Conservation (phyloP, 257 asterid species). For the Leptodermis oblonga region DNA sequence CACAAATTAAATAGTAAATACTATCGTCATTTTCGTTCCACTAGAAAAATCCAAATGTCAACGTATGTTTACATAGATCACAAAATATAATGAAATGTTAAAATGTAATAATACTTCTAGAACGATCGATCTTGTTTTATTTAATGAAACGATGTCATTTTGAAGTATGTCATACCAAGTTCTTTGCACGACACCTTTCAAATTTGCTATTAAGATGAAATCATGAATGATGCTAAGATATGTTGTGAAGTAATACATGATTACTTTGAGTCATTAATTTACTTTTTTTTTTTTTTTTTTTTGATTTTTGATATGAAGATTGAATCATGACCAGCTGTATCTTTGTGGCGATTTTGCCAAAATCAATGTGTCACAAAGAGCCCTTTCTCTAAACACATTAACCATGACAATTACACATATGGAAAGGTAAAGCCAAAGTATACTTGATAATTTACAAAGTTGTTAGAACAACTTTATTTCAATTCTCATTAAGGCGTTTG, state of each 20-base stretch:
- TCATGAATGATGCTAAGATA: not conserved
- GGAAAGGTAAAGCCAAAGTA: constrained; percentile 26
- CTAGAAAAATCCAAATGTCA: no score
- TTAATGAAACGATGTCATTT: no score
- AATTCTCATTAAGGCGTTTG: constrained; percentile 63
- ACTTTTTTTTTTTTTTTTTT: not conserved
- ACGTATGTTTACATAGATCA: no score
- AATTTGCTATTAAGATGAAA: not conserved
- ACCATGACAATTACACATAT: not conserved
- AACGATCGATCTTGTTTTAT: no score
- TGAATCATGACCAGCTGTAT: not conserved
- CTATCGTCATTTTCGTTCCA: no score
- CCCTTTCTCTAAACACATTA: constrained; percentile 6
- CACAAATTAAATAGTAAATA: not conserved
- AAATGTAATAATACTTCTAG: no score
- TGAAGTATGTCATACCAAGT: no score
- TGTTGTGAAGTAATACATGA: constrained; percentile 7
- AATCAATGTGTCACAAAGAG: constrained; percentile 8
- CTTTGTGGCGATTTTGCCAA: not conserved
- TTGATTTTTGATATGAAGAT: not conserved
- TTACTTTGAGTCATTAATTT: not conserved
- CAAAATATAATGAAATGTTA: no score
- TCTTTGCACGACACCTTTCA: not conserved
- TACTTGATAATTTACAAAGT: constrained; percentile 44
- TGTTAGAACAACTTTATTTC: constrained; percentile 50